A percentile compares a stretch with the other conserved stretches of the same genome.
These are phyloP conservation scores for Fraxinus sp. DNA, from an alignment of 305 asterid genomes.

Conservation along the genomic window DNA sequence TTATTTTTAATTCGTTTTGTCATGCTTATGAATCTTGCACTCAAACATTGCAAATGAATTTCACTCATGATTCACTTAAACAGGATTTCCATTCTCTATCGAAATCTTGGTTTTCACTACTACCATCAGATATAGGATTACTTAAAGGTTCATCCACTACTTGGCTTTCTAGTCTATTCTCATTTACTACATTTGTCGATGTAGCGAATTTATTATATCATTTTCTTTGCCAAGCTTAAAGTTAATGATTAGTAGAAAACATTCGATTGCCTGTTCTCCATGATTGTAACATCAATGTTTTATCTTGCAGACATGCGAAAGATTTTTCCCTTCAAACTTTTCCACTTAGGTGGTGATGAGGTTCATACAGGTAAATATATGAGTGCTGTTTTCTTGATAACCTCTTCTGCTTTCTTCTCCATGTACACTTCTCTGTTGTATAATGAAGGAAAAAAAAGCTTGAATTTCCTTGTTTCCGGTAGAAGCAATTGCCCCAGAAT, in stretches of 20 bases:
- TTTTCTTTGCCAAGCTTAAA: not conserved
- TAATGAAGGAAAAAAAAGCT: not conserved
- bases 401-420: constrained; percentile 15
- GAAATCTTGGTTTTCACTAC: not conserved
- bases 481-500: not conserved
- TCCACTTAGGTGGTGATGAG: constrained; percentile 96
- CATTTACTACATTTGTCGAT: not conserved
- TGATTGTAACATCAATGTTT: constrained; percentile 20
- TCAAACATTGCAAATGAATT: not conserved
- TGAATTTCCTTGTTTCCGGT: not conserved
- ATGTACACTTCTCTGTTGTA: not conserved
- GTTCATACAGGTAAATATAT: constrained; percentile 69
- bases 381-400: constrained; percentile 5
- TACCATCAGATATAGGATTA: constrained; percentile 1
- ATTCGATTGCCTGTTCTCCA: constrained; percentile 15
- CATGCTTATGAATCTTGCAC: not conserved
- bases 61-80: not conserved
- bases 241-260: not conserved
- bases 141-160: not conserved
- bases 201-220: not conserved
- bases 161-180: not conserved
- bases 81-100: not conserved
- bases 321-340: constrained; percentile 81
- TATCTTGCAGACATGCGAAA: constrained; percentile 70
- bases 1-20: not conserved